Evolutionary conservation across 2,329 filamentous ascomycete species (phyloP), one percentile per base, ranked within the genome.

Genomic region (Rhexocercosporidium sp.): DNA sequence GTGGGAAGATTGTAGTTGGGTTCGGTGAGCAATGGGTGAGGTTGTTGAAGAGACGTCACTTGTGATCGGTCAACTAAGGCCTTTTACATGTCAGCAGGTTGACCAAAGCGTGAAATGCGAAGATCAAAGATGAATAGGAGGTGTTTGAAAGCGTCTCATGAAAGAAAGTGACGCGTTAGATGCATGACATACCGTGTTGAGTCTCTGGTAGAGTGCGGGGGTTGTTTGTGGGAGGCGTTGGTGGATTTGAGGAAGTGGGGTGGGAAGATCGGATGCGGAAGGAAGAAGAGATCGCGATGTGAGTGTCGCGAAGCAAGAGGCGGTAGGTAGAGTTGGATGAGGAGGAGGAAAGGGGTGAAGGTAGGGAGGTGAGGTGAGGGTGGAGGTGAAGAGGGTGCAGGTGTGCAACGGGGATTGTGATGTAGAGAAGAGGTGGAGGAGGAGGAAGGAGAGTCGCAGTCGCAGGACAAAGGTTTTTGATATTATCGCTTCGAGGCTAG

Each of bases 341-440:
- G 65, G 66, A 67, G 70, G 67, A 63, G 34, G 20, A 59, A 41
- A 59, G 37, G 59, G 41, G 27, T 49, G 29, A 31, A n/a, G 59
- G 54, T 18, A 25, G 16, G 9, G 39, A 31, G 61, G 53, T 29
- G 41, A 59, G 39, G 41, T 68, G 59, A 70, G 63, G 37, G 62
- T 47, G 47, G 51, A 62, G 64, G 66, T 69, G 69, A 63, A 63
- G 68, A 70, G 62, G 34, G 64, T 56, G 53, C 64, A 59, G 59
- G 59, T 63, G 72, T 65, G 65, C 67, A 67, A 59, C 63, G 66
- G 69, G 60, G 66, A 69, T 64, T 25, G 51, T 64, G 37, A 37
- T 69, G 67, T 68, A 65, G 69, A 66, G 63, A 65, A 59, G 53
- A 72, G 66, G 65, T 68, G 69, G 54, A 65, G 67, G 66, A 69